Evolutionary conservation across 495 filamentous ascomycete genomes (phyloP), one percentile per base, ranked within the genome.

Genomic region (Neurospora cerealis): DNA sequence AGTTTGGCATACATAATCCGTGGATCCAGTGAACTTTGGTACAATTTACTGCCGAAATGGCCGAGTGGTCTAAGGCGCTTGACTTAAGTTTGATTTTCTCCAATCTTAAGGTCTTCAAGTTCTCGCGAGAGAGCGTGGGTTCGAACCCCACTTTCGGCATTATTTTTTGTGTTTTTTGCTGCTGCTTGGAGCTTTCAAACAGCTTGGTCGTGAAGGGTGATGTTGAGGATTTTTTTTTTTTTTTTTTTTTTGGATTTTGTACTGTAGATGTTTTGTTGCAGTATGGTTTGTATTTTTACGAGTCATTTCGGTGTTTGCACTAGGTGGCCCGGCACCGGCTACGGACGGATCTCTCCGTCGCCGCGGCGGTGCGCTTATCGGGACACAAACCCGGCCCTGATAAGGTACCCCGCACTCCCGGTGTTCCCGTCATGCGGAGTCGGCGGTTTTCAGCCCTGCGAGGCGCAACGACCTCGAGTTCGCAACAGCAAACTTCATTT

Each of bases 121-220:
- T 62, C 54, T 62, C 54, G 54, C 54, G 54, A 62, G 54, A 62
- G 54, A 62, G 54, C 54, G 54, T 62, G 54, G 54, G 54, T 62
- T 62, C 54, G 54, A 62, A 62, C 54, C 54, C 54, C 54, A 62
- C 54, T 62, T 62, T 62, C 54, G 54, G 54, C 54, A 62, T 62
- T 5, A 17, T 8, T 62, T 62, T 62, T 28, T 32, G 1, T 34
- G 34, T 34, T 39, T 54, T 32, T 15, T 32, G 54, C 13, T 4
- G 24, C 2, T 8, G 24, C 0, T 62, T 62, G 9, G 24, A 15
- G 54, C 24, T 0, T 8, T 24, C 0, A 24, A 11, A 1, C 0
- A 13, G 2, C 13, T 7, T 32, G 24, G 2, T 28, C 6, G 5
- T 1, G 13, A 13, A 24, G 4, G 2, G 5, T 5, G 24, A 34